Evolutionary conservation across 2,329 filamentous ascomycete genomes (phyloP).

Genomic region (Colletotrichum musae): DNA sequence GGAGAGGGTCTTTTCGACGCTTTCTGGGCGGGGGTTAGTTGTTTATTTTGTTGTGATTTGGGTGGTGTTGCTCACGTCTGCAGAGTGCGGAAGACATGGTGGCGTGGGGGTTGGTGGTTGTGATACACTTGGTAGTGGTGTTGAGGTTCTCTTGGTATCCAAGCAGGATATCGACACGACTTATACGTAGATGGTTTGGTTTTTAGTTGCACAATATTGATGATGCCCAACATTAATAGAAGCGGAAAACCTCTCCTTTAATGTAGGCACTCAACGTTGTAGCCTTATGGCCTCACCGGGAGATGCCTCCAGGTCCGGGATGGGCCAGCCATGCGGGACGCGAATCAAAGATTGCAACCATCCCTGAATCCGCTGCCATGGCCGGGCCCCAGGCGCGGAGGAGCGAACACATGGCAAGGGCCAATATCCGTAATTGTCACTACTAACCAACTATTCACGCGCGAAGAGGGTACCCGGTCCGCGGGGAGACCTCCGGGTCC

Average conservation of each 20-base stretch:
- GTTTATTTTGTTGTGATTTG: too few species aligned
- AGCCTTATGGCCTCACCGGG: slow-evolving; percentile 46
- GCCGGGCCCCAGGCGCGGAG: slow-evolving; percentile 12
- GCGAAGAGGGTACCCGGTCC: slow-evolving; percentile 18
- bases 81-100: slow-evolving; percentile 34
- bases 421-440: slow-evolving; percentile 10
- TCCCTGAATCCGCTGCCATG: slow-evolving; percentile 28
- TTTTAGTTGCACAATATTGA: background rate
- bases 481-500: slow-evolving; percentile 18
- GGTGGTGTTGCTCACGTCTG: slow-evolving; percentile 17
- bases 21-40: slow-evolving; percentile 26
- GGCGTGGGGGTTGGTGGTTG: background rate
- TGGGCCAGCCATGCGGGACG: slow-evolving; percentile 36
- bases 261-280: slow-evolving; percentile 20
- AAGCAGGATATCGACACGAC: background rate
- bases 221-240: background rate
- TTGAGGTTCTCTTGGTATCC: background rate
- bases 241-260: slow-evolving; percentile 31
- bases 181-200: background rate
- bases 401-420: slow-evolving; percentile 32
- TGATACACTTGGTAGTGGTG: background rate
- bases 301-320: slow-evolving; percentile 32
- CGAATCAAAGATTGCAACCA: slow-evolving; percentile 15
- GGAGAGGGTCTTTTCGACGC: slow-evolving; percentile 37
- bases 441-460: slow-evolving; percentile 19